Conservation (phyloP, 2,329 filamentous ascomycete genomes). For the Fusarium algeriense region DNA sequence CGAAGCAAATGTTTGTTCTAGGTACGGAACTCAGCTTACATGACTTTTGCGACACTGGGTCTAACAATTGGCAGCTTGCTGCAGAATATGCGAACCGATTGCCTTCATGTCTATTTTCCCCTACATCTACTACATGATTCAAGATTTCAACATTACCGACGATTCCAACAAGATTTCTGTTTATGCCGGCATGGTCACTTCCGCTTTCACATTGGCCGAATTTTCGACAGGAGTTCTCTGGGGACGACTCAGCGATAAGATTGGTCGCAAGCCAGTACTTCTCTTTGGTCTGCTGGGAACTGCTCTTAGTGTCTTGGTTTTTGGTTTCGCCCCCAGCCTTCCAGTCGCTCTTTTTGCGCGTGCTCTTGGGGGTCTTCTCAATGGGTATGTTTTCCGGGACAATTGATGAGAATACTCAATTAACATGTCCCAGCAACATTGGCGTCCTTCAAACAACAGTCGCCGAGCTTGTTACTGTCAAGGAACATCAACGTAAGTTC, state of each 20-base stretch:
- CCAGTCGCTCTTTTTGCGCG: constrained; percentile 87
- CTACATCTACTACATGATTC: constrained; percentile 98
- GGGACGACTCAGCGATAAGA: constrained; percentile 90
- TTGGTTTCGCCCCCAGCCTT: constrained; percentile 89
- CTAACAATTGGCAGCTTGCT: constrained; percentile 72
- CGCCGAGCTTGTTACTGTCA: constrained; percentile 90
- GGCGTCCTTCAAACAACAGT: constrained; percentile 96
- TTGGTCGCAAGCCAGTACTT: constrained; percentile 93
- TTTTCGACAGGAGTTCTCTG: constrained; percentile 93
- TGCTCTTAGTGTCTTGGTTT: constrained; percentile 89
- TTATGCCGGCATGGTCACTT: constrained; percentile 96
- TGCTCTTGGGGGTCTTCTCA: constrained; percentile 89
- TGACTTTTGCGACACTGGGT: constrained; percentile 2
- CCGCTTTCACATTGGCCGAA: constrained; percentile 94
- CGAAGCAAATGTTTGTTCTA: constrained; percentile 64
- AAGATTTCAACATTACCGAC: constrained; percentile 87
- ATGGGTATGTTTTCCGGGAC: constrained; percentile 74
- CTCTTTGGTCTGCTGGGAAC: constrained; percentile 91
- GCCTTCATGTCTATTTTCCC: constrained; percentile 99
- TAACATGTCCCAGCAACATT: constrained; percentile 75
- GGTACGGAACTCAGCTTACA: constrained; percentile 52
- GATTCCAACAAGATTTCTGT: constrained; percentile 85
- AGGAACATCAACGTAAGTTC: constrained; percentile 87
- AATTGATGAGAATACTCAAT: background rate
- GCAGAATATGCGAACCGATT: constrained; percentile 97